These are phyloP conservation scores for Monosporascus sp. DNA, from an alignment of 2,329 filamentous ascomycete genomes.

Conservation along the genomic window DNA sequence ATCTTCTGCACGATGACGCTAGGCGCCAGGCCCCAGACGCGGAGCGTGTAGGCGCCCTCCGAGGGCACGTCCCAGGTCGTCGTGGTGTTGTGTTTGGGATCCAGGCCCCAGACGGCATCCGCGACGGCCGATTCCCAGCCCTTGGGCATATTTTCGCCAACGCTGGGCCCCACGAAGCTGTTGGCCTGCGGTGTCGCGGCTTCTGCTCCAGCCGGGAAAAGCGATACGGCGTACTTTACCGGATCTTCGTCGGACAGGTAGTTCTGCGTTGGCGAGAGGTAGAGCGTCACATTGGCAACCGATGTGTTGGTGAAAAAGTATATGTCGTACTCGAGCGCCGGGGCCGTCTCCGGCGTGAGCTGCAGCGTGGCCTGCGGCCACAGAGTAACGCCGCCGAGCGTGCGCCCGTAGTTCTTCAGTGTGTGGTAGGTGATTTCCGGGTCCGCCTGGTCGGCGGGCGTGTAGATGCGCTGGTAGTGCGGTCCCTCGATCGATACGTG, in stretches of 20 bases:
- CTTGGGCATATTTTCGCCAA: slow-evolving; percentile 35
- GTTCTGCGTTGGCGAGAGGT: slow-evolving; percentile 49
- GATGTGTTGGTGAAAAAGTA: slow-evolving; percentile 53
- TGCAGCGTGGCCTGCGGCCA: slow-evolving; percentile 47
- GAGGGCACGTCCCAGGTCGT: slow-evolving; percentile 35
- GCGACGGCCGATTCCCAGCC: slow-evolving; percentile 40
- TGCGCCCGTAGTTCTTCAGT: slow-evolving; percentile 52
- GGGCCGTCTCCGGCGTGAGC: slow-evolving; percentile 42
- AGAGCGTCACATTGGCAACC: slow-evolving; percentile 41
- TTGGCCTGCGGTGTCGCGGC: slow-evolving; percentile 27
- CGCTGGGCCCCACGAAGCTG: slow-evolving; percentile 36
- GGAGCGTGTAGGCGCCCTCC: slow-evolving; percentile 43
- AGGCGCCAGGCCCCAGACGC: slow-evolving; percentile 47
- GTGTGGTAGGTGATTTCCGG: slow-evolving; percentile 43
- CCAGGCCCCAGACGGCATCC: slow-evolving; percentile 42
- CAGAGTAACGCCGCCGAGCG: slow-evolving; percentile 52
- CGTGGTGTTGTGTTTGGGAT: slow-evolving; percentile 37
- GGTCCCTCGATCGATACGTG: slow-evolving; percentile 50
- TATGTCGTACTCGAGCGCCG: slow-evolving; percentile 55
- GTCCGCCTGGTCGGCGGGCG: slow-evolving; percentile 16
- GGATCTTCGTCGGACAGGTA: slow-evolving; percentile 45
- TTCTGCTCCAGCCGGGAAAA: slow-evolving; percentile 26
- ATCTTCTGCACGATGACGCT: slow-evolving; percentile 52
- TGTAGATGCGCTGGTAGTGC: slow-evolving; percentile 41
- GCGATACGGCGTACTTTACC: slow-evolving; percentile 29